These are phyloP conservation scores for Phyllosticta citriasiana DNA, from an alignment of 2,329 filamentous ascomycete genomes.

Conservation along the genomic window DNA sequence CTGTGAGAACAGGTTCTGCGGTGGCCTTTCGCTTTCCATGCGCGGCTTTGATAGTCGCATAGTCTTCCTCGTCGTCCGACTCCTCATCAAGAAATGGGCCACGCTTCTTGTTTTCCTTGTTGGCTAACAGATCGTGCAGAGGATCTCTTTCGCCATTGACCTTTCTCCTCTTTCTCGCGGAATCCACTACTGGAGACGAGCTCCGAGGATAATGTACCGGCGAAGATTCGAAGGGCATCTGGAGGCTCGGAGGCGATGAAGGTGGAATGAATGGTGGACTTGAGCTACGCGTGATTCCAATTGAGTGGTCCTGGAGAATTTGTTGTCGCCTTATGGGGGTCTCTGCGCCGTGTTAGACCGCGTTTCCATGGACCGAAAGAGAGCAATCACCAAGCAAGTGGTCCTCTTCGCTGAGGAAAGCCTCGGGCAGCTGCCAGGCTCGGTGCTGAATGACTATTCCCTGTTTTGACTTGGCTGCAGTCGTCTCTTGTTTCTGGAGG, in stretches of 20 bases:
- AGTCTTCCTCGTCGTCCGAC: constrained; percentile 32
- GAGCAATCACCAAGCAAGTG: constrained; percentile 22
- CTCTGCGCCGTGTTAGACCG: constrained; percentile 16
- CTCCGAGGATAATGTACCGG: constrained; percentile 47
- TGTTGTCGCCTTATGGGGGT: constrained; percentile 21
- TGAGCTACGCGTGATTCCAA: constrained; percentile 12
- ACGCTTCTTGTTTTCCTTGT: constrained; percentile 24
- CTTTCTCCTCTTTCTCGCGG: constrained; percentile 30
- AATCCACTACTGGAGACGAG: constrained; percentile 31
- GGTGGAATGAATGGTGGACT: constrained; percentile 16
- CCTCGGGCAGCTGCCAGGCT: constrained; percentile 36
- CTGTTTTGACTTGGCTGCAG: constrained; percentile 30
- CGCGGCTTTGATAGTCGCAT: constrained; percentile 30
- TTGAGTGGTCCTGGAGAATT: constrained; percentile 3
- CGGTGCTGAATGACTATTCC: constrained; percentile 43
- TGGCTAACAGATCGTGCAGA: constrained; percentile 22
- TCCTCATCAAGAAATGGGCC: constrained; percentile 29
- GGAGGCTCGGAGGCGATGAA: constrained; percentile 41
- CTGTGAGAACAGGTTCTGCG: not conserved
- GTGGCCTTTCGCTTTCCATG: constrained; percentile 25
- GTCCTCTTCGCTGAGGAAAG: constrained; percentile 42
- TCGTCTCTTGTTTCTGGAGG: constrained; percentile 31
- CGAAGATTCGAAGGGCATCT: constrained; percentile 53
- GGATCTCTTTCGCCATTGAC: constrained; percentile 20
- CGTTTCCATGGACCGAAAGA: constrained; percentile 17